Conservation (phyloP, 371 early-diverging fungal species). For the Catenaria anguillulae region DNA sequence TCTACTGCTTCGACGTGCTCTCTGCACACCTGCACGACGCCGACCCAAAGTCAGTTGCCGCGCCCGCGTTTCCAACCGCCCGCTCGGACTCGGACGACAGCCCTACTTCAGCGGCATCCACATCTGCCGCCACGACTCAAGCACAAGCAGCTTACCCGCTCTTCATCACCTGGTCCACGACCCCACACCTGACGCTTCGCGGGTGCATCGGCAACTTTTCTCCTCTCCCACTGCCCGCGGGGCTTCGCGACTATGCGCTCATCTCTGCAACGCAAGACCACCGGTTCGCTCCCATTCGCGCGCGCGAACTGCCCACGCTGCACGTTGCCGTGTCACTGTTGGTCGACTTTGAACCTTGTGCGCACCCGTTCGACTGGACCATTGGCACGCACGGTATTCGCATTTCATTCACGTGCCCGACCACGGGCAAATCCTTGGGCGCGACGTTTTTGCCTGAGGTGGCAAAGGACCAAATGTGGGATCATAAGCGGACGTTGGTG, state of each 20-base stretch:
- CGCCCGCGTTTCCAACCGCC: background rate
- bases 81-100: background rate
- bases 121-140: background rate
- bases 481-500: no score
- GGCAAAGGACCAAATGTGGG: slow-evolving; percentile 59
- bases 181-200: slow-evolving; percentile 33
- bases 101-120: background rate
- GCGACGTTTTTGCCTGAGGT: slow-evolving; percentile 90
- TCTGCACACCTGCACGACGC: slow-evolving; percentile 30
- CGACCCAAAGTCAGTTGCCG: background rate
- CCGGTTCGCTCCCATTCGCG: slow-evolving; percentile 62
- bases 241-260: slow-evolving; percentile 68
- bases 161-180: slow-evolving; percentile 69
- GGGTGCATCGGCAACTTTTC: slow-evolving; percentile 91
- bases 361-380: slow-evolving; percentile 73
- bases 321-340: slow-evolving; percentile 68
- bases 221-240: slow-evolving; percentile 47
- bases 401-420: slow-evolving; percentile 32
- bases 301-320: slow-evolving; percentile 44
- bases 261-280: slow-evolving; percentile 65
- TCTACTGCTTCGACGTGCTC: slow-evolving; percentile 58
- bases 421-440: slow-evolving; percentile 30
- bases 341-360: slow-evolving; percentile 60
- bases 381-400: slow-evolving; percentile 80
- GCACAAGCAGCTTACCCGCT: slow-evolving; percentile 37